Evolutionary conservation across 768 basidiomycete species (phyloP), one percentile per base, ranked within the genome.

Genomic region (Xerocomellus amylosporus): DNA sequence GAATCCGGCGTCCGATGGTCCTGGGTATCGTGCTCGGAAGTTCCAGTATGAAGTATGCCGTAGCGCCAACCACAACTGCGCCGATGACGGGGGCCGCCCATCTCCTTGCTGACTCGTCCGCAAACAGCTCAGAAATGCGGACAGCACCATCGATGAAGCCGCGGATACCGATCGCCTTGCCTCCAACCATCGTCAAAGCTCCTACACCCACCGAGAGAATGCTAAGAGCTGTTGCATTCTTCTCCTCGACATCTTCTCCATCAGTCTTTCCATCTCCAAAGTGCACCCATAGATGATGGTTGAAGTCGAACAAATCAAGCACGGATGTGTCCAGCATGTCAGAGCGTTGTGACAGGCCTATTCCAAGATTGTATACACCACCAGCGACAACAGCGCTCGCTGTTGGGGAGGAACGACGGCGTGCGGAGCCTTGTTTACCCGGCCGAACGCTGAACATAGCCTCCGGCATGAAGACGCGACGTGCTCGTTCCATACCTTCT

Each of bases 401-500:
- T 59, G 56, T 67, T 51, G 64, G n/a, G 59, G 64, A 36, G 62
- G 59, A 67, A 13, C 46, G 77, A 74, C 48, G 77, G 71, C 51
- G 74, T 64, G 40, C 69, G 54, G 54, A 74, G 5, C 73, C 73
- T 53, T 73, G 65, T 60, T 65, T 78, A 49, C 78, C 70, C 28
- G 74, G 68, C 22, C 76, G 77, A 40, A 79, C 71, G 51, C 82
- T 83, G 75, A 98, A 99, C 97, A 99, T 98, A 14, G 93, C 96
- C 67, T 96, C 89, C n/a, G 96, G 92, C 76, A 91, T 85, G 78
- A 99, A 99, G 13, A 96, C 84, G 26, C 92, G 79, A 52, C 84
- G 80, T 46, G 83, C 84, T 38, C 91, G 79, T 68, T 93, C 92
- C 22, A 93, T 91, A 53, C 86, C 88, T 47, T 79, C 79, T 1